Percentiles rank a stretch among this genome's conserved stretches.
Conservation (phyloP, 495 filamentous ascomycete species). For the Ramalina peruviana region DNA sequence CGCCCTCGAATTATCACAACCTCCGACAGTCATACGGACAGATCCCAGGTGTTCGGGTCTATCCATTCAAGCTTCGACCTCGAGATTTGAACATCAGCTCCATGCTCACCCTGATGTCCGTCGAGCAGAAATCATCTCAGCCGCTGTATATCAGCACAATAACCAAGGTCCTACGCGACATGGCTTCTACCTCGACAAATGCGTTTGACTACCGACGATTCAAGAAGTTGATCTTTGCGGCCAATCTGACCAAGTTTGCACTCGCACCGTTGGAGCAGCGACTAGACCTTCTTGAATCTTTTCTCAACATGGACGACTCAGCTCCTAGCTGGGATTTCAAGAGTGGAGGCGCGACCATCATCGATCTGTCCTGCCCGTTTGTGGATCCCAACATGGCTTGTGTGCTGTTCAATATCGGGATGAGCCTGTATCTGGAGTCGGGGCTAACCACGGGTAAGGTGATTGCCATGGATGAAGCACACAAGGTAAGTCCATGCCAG, state of each 20-base stretch:
- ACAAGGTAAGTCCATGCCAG: slow-evolving; percentile 29
- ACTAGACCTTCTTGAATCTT: slow-evolving; percentile 30
- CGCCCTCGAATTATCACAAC: slow-evolving; percentile 41
- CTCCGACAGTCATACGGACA: slow-evolving; percentile 28
- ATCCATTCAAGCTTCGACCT: slow-evolving; percentile 41
- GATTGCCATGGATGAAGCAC: slow-evolving; percentile 45
- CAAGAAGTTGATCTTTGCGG: slow-evolving; percentile 15
- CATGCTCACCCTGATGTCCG: slow-evolving; percentile 57
- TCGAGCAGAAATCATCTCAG: slow-evolving; percentile 29
- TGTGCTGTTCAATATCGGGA: slow-evolving; percentile 52
- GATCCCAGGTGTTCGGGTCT: slow-evolving; percentile 25
- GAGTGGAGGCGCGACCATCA: slow-evolving; percentile 49
- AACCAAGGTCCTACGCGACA: slow-evolving; percentile 4
- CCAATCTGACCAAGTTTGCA: slow-evolving; percentile 3
- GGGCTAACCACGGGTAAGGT: slow-evolving; percentile 28
- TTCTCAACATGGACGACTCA: slow-evolving; percentile 19
- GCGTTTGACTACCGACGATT: not conserved
- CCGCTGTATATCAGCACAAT: slow-evolving; percentile 46
- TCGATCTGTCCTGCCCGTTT: slow-evolving; percentile 64
- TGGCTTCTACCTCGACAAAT: slow-evolving; percentile 15
- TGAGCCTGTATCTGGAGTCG: slow-evolving; percentile 46
- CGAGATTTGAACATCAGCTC: slow-evolving; percentile 45
- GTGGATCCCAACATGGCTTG: slow-evolving; percentile 53
- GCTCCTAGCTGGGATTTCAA: slow-evolving; percentile 18
- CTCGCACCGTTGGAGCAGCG: slow-evolving; percentile 22